Evolutionary conservation across 75 land plant genomes (phyloP).

Genomic region (Pinus tabuliformis): DNA sequence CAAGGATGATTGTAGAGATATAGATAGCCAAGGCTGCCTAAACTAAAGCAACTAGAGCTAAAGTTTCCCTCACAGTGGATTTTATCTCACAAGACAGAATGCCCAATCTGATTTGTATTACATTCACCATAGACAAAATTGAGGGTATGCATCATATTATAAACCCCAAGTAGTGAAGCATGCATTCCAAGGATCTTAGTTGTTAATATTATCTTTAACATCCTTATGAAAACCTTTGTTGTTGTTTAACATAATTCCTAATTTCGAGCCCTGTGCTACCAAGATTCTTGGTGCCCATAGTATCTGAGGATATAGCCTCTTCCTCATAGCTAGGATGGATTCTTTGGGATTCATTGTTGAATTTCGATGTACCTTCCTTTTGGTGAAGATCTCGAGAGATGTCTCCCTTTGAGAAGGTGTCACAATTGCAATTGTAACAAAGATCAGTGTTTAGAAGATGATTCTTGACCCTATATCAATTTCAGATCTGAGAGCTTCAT

Average conservation of each 20-base stretch:
- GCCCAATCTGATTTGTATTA: slow-evolving; percentile 83
- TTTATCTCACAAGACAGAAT: slow-evolving; percentile 57
- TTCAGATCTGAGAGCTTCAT: no score
- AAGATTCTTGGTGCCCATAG: slow-evolving; percentile 3
- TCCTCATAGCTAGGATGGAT: no score
- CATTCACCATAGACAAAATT: slow-evolving; percentile 74
- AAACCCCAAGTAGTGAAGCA: no score
- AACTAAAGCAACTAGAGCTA: slow-evolving; percentile 61
- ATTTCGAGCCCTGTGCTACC: slow-evolving; percentile 92
- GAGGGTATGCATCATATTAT: slow-evolving; percentile 76
- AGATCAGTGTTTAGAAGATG: no score
- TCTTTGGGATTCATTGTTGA: no score
- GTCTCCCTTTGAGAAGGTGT: no score
- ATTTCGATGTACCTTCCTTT: no score
- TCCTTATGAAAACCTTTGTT: slow-evolving; percentile 56
- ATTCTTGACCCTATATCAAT: no score
- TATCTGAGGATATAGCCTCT: no score
- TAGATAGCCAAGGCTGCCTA: slow-evolving; percentile 64
- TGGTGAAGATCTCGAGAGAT: no score
- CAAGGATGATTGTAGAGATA: slow-evolving; percentile 78
- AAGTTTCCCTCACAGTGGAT: slow-evolving; percentile 44
- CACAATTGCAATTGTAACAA: no score
- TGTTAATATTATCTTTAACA: slow-evolving; percentile 49
- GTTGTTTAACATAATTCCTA: slow-evolving; percentile 77
- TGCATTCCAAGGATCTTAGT: slow-evolving; percentile 40